Evolutionary conservation across 768 basidiomycete species (phyloP).

Genomic region (Exsudoporus frostii): DNA sequence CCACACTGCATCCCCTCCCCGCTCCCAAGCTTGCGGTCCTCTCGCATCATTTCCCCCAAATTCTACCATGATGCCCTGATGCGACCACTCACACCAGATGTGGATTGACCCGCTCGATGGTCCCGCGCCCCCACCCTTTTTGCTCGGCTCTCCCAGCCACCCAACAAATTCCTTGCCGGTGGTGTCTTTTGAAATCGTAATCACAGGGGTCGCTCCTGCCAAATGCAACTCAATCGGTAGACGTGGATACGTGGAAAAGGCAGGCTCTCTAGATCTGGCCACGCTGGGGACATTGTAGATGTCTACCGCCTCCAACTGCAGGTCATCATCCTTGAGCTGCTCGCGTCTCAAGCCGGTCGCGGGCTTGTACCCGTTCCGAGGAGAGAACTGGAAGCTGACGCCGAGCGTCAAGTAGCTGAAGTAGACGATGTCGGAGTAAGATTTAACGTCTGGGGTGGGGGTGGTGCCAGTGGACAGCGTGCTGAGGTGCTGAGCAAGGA

Average conservation of each 20-base stretch:
- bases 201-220: slow-evolving; percentile 34
- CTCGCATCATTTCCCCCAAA: slow-evolving; percentile 76
- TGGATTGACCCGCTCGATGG: slow-evolving; percentile 82
- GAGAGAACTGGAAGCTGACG: slow-evolving; percentile 75
- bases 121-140: slow-evolving; percentile 88
- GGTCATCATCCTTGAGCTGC: slow-evolving; percentile 47
- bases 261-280: slow-evolving; percentile 44
- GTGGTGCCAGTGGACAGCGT: slow-evolving; percentile 28
- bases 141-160: slow-evolving; percentile 77
- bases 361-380: slow-evolving; percentile 62
- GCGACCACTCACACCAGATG: slow-evolving; percentile 93
- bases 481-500: slow-evolving; percentile 42
- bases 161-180: slow-evolving; percentile 78
- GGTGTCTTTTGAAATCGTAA: slow-evolving; percentile 47
- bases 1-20: slow-evolving; percentile 80
- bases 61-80: slow-evolving; percentile 79
- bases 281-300: slow-evolving; percentile 64
- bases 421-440: slow-evolving; percentile 82
- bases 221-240: slow-evolving; percentile 52
- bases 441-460: slow-evolving; percentile 60
- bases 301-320: slow-evolving; percentile 71
- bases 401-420: slow-evolving; percentile 81
- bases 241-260: slow-evolving; percentile 56
- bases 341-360: slow-evolving; percentile 41
- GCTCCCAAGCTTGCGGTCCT: slow-evolving; percentile 85